Evolutionary conservation across 2,329 filamentous ascomycete species (phyloP).

Genomic region (Domatiomyces globalis): DNA sequence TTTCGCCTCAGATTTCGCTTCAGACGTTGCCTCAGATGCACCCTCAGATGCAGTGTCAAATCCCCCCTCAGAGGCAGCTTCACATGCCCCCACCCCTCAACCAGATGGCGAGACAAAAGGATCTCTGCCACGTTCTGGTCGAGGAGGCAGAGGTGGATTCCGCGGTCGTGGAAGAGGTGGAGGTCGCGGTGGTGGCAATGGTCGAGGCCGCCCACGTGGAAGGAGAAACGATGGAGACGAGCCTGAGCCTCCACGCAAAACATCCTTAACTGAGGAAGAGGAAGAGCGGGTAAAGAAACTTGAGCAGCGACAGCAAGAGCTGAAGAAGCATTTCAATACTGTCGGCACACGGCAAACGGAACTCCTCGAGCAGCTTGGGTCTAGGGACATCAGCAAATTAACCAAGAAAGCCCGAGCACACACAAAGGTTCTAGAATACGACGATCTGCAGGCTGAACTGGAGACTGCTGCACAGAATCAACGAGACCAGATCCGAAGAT

Average conservation of each 20-base stretch:
- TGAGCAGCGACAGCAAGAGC: slow-evolving; percentile 28
- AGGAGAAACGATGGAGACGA: slow-evolving; percentile 22
- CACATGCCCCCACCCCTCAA: not conserved
- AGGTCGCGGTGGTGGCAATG: slow-evolving; percentile 16
- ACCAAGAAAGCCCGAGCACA: slow-evolving; percentile 29
- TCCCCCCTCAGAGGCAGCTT: not conserved
- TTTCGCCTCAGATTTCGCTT: no score
- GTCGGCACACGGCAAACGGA: slow-evolving; percentile 29
- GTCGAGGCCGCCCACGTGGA: slow-evolving; percentile 22
- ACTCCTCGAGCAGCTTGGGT: slow-evolving; percentile 27
- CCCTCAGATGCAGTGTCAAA: no score
- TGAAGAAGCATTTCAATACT: slow-evolving; percentile 29
- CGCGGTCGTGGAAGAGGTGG: slow-evolving; percentile 22
- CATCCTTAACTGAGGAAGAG: slow-evolving; percentile 12
- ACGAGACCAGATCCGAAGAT: slow-evolving; percentile 20
- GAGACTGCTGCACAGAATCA: slow-evolving; percentile 18
- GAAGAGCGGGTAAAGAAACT: slow-evolving; percentile 18
- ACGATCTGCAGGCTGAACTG: slow-evolving; percentile 22
- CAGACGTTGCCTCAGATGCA: no score
- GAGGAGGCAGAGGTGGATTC: slow-evolving; percentile 22
- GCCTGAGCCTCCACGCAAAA: slow-evolving; percentile 22
- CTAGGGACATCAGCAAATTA: slow-evolving; percentile 26
- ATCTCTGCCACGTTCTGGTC: not conserved
- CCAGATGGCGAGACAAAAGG: not conserved
- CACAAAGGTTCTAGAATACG: slow-evolving; percentile 26